Conservation (phyloP, 345 rosid genomes). For the Heritiera fomes region DNA sequence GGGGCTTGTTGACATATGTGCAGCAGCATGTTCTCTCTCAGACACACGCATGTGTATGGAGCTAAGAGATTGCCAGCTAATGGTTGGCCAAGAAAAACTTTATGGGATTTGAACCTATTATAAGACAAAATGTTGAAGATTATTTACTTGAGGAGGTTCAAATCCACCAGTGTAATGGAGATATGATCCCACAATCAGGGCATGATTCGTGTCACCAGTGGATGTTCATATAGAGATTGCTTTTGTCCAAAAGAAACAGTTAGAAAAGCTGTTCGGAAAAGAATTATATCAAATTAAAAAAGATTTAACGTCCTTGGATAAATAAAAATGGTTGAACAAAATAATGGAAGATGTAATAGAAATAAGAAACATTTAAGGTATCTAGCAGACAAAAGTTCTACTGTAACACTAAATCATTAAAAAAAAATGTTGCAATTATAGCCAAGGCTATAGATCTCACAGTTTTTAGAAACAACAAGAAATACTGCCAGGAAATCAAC, state of each 20-base stretch:
- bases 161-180: constrained; percentile 90
- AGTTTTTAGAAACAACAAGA: background rate
- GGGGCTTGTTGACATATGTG: background rate
- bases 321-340: background rate
- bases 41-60: background rate
- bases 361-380: background rate
- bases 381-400: background rate
- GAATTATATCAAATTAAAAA: background rate
- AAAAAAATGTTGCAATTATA: background rate
- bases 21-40: background rate
- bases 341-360: background rate
- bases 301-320: background rate
- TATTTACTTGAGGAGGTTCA: constrained; percentile 79
- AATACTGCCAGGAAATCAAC: background rate
- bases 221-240: constrained; percentile 96
- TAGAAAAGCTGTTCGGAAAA: constrained; percentile 63
- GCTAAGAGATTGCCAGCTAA: background rate
- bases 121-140: background rate
- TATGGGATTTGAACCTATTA: too few relatives aligned
- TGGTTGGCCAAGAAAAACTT: background rate
- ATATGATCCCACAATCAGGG: constrained; percentile 78
- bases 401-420: background rate
- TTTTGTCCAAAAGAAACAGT: constrained; percentile 87
- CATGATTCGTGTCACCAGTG: constrained; percentile 84
- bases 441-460: background rate